Conservation (phyloP, 2,329 filamentous ascomycete species). For the Parafenestella ontariensis region DNA sequence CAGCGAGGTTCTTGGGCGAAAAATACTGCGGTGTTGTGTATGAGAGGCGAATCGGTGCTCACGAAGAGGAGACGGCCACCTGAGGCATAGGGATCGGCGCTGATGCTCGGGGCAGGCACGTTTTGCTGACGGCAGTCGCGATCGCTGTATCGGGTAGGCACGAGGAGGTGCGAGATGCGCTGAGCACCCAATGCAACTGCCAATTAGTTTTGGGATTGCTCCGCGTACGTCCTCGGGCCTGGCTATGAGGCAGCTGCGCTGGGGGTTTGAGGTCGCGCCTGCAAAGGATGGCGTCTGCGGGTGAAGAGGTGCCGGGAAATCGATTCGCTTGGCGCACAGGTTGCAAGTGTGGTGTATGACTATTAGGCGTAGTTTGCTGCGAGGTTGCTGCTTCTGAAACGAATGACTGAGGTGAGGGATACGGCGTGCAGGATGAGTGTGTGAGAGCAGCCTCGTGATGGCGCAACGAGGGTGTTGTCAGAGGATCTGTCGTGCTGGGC, state of each 20-base stretch:
- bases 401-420: slow-evolving; percentile 50
- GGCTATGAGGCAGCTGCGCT: neutral
- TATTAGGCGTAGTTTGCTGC: slow-evolving; percentile 27
- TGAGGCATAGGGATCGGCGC: slow-evolving; percentile 22
- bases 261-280: slow-evolving; percentile 10
- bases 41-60: slow-evolving; percentile 4
- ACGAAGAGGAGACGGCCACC: slow-evolving; percentile 22
- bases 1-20: slow-evolving; percentile 21
- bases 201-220: slow-evolving; percentile 2
- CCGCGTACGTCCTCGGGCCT: slow-evolving; percentile 3
- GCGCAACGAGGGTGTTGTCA: slow-evolving; percentile 24
- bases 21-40: slow-evolving; percentile 24
- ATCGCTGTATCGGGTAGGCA: slow-evolving; percentile 8
- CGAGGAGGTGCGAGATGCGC: neutral
- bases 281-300: slow-evolving; percentile 27
- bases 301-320: slow-evolving; percentile 27
- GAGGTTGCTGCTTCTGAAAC: slow-evolving; percentile 35
- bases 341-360: slow-evolving; percentile 14
- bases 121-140: slow-evolving; percentile 14
- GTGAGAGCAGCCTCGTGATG: slow-evolving; percentile 23
- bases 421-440: slow-evolving; percentile 18
- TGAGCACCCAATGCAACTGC: slow-evolving; percentile 3
- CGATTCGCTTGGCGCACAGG: slow-evolving; percentile 25
- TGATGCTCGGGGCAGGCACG: neutral
- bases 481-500: slow-evolving; percentile 10